Base-by-base conservation (phyloP, 306 rosid genomes). In the Crataegus laevigata region DNA sequence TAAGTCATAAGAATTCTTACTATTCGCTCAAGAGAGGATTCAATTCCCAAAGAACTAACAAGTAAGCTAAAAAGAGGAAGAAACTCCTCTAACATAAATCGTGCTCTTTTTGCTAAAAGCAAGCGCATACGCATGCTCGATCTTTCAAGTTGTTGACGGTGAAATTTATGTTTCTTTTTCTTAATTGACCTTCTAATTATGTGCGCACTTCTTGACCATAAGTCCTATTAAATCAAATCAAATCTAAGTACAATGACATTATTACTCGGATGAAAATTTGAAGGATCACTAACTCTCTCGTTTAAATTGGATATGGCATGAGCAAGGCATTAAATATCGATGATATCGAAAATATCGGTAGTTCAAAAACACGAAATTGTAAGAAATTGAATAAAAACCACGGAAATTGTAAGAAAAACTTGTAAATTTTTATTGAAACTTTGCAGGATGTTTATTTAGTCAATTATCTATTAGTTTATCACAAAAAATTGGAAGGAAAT, bases 121-220 rank as follows among this genome's bases (percentile, higher is more conserved):
- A 60, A 42, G 28, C n/a, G 14, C 29, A 73, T 19, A 21, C 77
- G 77, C 77, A 61, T 73, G 77, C 60, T 40, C 57, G 40, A 36
- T 60, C 62, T 61, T 21, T 29, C 40, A 5, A 5, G 32, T 19
- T 60, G 32, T 19, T 60, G 77, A 73, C 61, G 7, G 69, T 61
- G 69, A 79, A 78, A 71, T 15, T 38, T 45, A 24, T n/a, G 77
- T 71, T 70, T 60, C 4, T 45, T 5, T 72, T 65, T 51, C 77
- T 75, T 71, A 77, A 51, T 81, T 87, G 85, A 85, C 85, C 81
- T 64, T 80, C 77, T 52, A 73, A 59, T 43, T 68, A 80, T 86
- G 87, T 87, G 91, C 77, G 85, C 89, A 77, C 82, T 81, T 76
- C 78, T 82, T 80, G 68, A 77, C 66, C 87, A 76, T 50, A 78